Base-by-base conservation (phyloP, 805 yeast genomes). In the Hanseniaspora taiwanica region DNA sequence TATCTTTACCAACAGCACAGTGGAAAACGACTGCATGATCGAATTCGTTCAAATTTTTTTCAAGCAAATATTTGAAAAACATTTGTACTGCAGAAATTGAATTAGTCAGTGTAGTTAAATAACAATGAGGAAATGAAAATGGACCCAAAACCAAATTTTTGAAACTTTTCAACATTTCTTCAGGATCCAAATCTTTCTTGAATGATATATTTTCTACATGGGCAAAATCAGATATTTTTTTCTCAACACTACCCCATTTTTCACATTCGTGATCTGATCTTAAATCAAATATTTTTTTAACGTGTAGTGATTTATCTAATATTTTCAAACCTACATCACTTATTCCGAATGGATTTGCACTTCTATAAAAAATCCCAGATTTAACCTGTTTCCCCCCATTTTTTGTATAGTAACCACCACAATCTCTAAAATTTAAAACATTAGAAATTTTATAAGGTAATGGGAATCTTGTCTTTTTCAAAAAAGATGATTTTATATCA, bases 1-100 rank as follows among this genome's bases (percentile, higher is more conserved):
- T 69, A 54, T 84, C 94, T 55, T 83, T 84, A 2, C 94, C 94
- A 1, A 89, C 89, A 3, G 87, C 74, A 59, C 94, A 84, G 53
- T 82, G 89, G 56, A 77, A 73, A 8, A 79, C 58, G 43, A 84
- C 60, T 2, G 72, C 69, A 17, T 60, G 62, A n/a, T 60, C 56
- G 3, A 74, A 69, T 32, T 64, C 35, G 21, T 46, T 37, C 21
- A 46, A 44, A n/a, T 40, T 31, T 6, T 46, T 55, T 42, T 79
- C 83, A 36, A 76, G 63, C 36, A 84, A 61, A 50, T 65, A 72
- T 36, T 60, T 56, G 49, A 82, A 72, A 24, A 83, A 67, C 7
- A 54, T 53, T 36, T 60, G 64, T 52, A 71, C 78, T 4, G 73
- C 63, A 3, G 50, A 54, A 1, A 58, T 54, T 1, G 84, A 86